phyloP scores from a whole-genome alignment of 2,329 filamentous ascomycete genomes.

The Orbilia ellipsospora region DNA sequence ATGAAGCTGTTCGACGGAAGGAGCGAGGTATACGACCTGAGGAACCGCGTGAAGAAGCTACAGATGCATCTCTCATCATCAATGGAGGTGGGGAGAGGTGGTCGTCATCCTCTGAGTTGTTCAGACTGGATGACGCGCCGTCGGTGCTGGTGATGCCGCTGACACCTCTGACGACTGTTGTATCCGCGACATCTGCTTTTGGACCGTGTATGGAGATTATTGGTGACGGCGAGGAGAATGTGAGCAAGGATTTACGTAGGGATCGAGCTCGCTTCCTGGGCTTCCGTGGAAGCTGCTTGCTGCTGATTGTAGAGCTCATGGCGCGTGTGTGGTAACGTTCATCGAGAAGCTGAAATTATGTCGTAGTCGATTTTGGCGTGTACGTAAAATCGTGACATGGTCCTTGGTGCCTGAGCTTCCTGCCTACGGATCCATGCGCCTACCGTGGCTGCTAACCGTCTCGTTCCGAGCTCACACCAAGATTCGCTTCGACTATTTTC shows the following conservation, averaged over 20 bases:
- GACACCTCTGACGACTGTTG: too few relatives aligned
- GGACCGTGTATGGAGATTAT: slow-evolving; percentile 33
- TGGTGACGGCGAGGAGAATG: slow-evolving; percentile 40
- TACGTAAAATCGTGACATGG: slow-evolving; percentile 9
- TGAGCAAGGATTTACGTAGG: slow-evolving; percentile 51
- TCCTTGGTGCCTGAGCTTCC: slow-evolving; percentile 9
- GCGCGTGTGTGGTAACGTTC: slow-evolving; percentile 3
- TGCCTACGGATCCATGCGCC: slow-evolving; percentile 32
- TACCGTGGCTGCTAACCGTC: slow-evolving; percentile 15
- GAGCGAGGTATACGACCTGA: slow-evolving; percentile 27
- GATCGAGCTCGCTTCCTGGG: slow-evolving; percentile 46
- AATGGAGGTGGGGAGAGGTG: slow-evolving; percentile 43
- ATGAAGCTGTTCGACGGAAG: slow-evolving; percentile 39
- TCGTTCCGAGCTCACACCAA: slow-evolving; percentile 3
- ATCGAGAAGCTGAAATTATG: slow-evolving; percentile 2
- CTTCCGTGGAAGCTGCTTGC: slow-evolving; percentile 48
- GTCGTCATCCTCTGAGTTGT: slow-evolving; percentile 51
- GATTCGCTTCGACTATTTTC: not conserved
- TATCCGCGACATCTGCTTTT: slow-evolving; percentile 18
- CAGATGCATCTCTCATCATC: slow-evolving; percentile 50
- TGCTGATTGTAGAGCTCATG: slow-evolving; percentile 41
- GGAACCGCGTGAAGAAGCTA: slow-evolving; percentile 17
- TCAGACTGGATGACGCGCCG: slow-evolving; percentile 48
- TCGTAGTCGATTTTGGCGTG: slow-evolving; percentile 10
- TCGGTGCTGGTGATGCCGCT: slow-evolving; percentile 10